Percentiles rank a stretch among this genome's conserved stretches.
These are phyloP conservation scores for Monosporascus sp. DNA, from an alignment of 2,329 filamentous ascomycete genomes.

Conservation along the genomic window DNA sequence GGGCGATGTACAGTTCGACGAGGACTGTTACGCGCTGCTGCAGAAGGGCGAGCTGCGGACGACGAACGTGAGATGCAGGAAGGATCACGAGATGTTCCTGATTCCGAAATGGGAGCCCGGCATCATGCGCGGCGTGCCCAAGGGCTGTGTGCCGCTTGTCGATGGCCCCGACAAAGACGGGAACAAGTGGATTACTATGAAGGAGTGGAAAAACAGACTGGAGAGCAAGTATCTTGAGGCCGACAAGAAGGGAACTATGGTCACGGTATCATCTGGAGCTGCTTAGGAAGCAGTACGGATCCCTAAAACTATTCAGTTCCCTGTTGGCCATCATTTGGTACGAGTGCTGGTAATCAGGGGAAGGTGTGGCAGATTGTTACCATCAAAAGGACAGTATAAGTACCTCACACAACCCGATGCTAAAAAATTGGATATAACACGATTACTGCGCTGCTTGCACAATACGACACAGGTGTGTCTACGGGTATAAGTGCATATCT, in stretches of 20 bases:
- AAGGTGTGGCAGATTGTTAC: too few species aligned
- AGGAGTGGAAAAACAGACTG: conserved; percentile 22
- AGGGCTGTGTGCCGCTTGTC: conserved; percentile 17
- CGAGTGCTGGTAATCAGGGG: too few species aligned
- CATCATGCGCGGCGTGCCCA: conserved; percentile 16
- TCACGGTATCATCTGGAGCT: not conserved
- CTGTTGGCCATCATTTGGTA: too few species aligned
- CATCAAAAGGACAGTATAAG: too few species aligned
- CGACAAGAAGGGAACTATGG: not conserved
- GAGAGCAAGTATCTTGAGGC: conserved; percentile 15
- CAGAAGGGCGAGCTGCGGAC: conserved; percentile 12
- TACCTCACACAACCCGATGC: too few species aligned
- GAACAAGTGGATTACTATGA: conserved; percentile 21
- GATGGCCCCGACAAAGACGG: conserved; percentile 5
- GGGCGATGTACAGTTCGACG: conserved; percentile 15
- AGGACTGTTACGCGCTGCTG: conserved; percentile 15
- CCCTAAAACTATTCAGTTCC: too few species aligned
- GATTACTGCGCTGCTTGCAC: too few species aligned
- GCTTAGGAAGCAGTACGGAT: not conserved
- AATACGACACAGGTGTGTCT: too few species aligned
- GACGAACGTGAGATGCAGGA: conserved; percentile 15
- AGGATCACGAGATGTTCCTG: conserved; percentile 19
- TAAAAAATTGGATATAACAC: too few species aligned
- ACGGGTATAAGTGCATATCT: too few species aligned
- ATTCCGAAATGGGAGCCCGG: conserved; percentile 18